A percentile compares a stretch with the other conserved stretches of the same genome.
phyloP scores from a whole-genome alignment of 148 eudicot species.

The Dianthus caryophyllus region DNA sequence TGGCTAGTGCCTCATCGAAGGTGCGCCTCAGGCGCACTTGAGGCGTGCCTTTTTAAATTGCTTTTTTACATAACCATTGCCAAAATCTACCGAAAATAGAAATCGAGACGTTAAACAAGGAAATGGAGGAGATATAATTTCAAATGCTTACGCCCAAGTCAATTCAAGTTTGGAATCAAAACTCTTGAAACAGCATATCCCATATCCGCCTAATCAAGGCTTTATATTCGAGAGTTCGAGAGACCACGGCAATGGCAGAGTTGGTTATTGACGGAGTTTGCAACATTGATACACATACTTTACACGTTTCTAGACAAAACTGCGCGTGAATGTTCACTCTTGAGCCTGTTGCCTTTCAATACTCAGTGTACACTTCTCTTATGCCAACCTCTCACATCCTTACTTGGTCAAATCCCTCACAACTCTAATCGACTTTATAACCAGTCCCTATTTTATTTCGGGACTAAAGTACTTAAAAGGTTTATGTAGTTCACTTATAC shows the following conservation, averaged over 20 bases:
- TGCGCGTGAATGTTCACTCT: not conserved
- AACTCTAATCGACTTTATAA: not conserved
- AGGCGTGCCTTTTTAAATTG: too few relatives aligned
- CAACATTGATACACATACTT: not conserved
- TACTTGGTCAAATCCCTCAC: not conserved
- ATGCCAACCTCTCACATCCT: not conserved
- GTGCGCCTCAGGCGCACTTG: too few relatives aligned
- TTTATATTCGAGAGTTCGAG: not conserved
- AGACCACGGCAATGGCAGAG: not conserved
- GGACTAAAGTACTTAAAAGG: not conserved
- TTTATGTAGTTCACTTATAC: not conserved
- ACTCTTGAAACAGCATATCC: not conserved
- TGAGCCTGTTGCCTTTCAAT: not conserved
- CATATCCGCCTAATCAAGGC: not conserved
- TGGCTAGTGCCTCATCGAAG: too few relatives aligned
- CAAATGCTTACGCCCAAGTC: too few relatives aligned
- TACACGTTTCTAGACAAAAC: not conserved
- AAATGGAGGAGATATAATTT: too few relatives aligned
- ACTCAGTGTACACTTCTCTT: too few relatives aligned
- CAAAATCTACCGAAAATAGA: too few relatives aligned
- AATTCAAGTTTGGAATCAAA: too few relatives aligned
- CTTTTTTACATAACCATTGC: too few relatives aligned
- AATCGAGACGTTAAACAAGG: too few relatives aligned
- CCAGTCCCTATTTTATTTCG: not conserved
- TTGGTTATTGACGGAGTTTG: not conserved